Evolutionary conservation across 495 filamentous ascomycete species (phyloP).

Genomic region (Penicillium pancosmium): DNA sequence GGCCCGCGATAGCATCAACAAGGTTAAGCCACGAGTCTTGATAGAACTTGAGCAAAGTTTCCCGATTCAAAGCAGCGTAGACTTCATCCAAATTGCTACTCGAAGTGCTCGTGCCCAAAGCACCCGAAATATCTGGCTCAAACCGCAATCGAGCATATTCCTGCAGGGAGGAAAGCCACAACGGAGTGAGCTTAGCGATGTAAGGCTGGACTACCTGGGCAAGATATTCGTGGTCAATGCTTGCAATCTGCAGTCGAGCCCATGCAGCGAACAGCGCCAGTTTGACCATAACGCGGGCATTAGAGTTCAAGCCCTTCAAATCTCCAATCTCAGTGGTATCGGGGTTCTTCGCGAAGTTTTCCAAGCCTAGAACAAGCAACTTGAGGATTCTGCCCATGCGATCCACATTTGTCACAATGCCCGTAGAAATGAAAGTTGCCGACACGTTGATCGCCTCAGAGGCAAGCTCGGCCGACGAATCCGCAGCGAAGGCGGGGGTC

Average conservation of each 20-base stretch:
- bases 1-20: conserved; percentile 94
- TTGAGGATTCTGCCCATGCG: conserved; percentile 97
- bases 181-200: conserved; percentile 80
- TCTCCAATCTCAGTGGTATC: conserved; percentile 92
- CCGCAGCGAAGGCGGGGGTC: conserved; percentile 92
- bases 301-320: conserved; percentile 88
- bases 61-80: conserved; percentile 90
- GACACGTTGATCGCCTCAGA: conserved; percentile 98
- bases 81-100: conserved; percentile 85
- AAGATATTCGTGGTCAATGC: conserved; percentile 88
- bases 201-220: conserved; percentile 88
- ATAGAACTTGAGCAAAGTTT: conserved; percentile 93
- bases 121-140: conserved; percentile 95
- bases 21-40: conserved; percentile 97
- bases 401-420: conserved; percentile 96
- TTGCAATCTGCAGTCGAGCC: conserved; percentile 98
- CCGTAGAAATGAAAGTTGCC: conserved; percentile 92
- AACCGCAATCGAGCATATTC: conserved; percentile 94
- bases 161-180: conserved; percentile 91
- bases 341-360: conserved; percentile 81
- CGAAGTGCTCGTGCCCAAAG: conserved; percentile 64
- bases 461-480: conserved; percentile 94
- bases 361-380: conserved; percentile 85
- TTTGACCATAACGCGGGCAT: conserved; percentile 97
- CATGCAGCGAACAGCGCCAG: conserved; percentile 97